These are phyloP conservation scores for Kurtzmaniella natalensis DNA, from an alignment of 1,139 yeast genomes.

Conservation along the genomic window DNA sequence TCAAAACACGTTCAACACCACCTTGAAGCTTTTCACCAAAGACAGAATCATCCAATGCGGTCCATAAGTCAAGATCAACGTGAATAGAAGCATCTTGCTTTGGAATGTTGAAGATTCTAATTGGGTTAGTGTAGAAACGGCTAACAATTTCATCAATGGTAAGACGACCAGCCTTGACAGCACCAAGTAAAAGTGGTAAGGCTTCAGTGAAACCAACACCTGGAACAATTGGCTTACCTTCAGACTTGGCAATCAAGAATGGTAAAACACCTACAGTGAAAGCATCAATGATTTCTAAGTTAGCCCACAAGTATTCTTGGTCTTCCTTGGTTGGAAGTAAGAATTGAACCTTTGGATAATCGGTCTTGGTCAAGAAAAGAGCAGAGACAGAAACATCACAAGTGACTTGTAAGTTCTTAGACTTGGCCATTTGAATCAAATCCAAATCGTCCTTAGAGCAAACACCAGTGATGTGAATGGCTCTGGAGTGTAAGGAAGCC, in stretches of 20 bases:
- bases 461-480: constrained; percentile 87
- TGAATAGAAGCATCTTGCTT: constrained; percentile 77
- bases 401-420: constrained; percentile 75
- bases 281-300: constrained; percentile 70
- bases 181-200: constrained; percentile 76
- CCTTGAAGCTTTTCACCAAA: constrained; percentile 51
- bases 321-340: constrained; percentile 72
- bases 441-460: constrained; percentile 78
- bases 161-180: constrained; percentile 70
- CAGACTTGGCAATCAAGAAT: constrained; percentile 61
- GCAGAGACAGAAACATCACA: constrained; percentile 86
- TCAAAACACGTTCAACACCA: constrained; percentile 81
- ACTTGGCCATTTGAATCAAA: constrained; percentile 81
- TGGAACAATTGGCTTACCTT: constrained; percentile 55
- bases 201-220: constrained; percentile 81
- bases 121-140: constrained; percentile 81
- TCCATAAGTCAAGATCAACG: constrained; percentile 59
- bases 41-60: constrained; percentile 32
- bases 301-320: constrained; percentile 79
- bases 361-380: constrained; percentile 70
- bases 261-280: constrained; percentile 86
- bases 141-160: constrained; percentile 67
- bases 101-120: constrained; percentile 76
- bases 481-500: constrained; percentile 82
- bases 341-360: constrained; percentile 64